A percentile compares a stretch with the other conserved stretches of the same genome.
These are phyloP conservation scores for Tylopilus sp. DNA, from an alignment of 768 basidiomycete genomes.

Conservation along the genomic window DNA sequence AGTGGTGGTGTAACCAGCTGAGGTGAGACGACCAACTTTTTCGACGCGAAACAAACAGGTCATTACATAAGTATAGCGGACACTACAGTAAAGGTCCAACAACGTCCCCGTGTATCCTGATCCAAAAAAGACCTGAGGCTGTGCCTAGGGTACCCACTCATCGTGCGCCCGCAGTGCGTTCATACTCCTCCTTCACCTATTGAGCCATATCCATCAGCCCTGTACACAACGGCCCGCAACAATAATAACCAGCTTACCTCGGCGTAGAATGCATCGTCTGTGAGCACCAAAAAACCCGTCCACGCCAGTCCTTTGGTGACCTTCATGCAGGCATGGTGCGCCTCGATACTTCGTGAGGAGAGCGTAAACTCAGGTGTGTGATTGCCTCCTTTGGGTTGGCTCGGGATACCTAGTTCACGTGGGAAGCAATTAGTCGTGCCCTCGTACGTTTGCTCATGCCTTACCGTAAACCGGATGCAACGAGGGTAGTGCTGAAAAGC, in stretches of 20 bases:
- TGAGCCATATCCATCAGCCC: background rate
- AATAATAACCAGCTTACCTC: constrained; percentile 37
- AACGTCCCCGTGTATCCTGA: too few relatives aligned
- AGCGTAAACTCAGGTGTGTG: constrained; percentile 66
- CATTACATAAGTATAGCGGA: too few relatives aligned
- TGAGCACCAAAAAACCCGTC: constrained; percentile 56
- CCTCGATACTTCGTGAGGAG: constrained; percentile 55
- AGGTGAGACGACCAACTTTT: too few relatives aligned
- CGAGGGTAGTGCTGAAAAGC: constrained; percentile 50
- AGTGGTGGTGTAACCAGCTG: too few relatives aligned
- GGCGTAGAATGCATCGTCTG: constrained; percentile 51
- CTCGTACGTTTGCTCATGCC: constrained; percentile 5
- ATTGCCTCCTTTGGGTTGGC: constrained; percentile 63
- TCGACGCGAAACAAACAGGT: too few relatives aligned
- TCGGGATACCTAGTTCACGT: constrained; percentile 57
- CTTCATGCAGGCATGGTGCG: constrained; percentile 57
- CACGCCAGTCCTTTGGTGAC: constrained; percentile 62
- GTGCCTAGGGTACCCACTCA: background rate
- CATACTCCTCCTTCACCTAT: constrained; percentile 27
- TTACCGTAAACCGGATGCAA: constrained; percentile 63
- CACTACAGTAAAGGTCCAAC: too few relatives aligned
- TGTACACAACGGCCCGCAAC: background rate
- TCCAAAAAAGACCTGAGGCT: constrained; percentile 2
- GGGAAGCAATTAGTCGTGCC: constrained; percentile 23
- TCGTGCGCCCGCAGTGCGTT: constrained; percentile 12